Base-by-base conservation (phyloP, 129 eudicot species). In the Lactuca sativa region DNA sequence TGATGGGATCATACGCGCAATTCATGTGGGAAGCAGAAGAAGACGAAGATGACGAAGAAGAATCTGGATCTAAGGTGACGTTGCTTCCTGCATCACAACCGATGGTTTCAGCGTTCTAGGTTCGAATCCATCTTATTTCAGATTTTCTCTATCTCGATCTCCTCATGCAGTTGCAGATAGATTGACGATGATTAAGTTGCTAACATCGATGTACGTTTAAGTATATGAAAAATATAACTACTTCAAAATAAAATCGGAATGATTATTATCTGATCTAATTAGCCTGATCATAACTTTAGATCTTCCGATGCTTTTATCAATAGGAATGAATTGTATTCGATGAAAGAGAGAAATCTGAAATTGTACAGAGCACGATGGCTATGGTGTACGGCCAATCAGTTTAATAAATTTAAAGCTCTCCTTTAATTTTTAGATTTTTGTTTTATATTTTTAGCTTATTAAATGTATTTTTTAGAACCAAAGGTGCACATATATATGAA, bases 21-120 rank as follows among this genome's bases (percentile, higher is more conserved):
- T 89, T 89, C 53, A 71, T 86, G 82, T 89, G 96, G 96, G 96
- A 89, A 66, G 82, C 83, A 0, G 96, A 81, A 38, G 96, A 86
- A 0, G 88, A 84, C 0, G 87, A 85, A 40, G 82, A 78, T 16
- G 85, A 71, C 21, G 79, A 76, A 55, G 71, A 71, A 25, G 49
- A 40, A 17, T 41, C 41, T 8, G 85, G 49, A 73, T 44, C 49
- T 36, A 74, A 31, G 31, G 70, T 62, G 21, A 18, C 21, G 71
- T n/a, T 61, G 49, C 9, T 66, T 31, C 49, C 64, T 43, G 64
- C 18, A 15, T 25, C 30, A 6, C 64, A 78, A 49, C 67, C 83
- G 38, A 73, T 78, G 83, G 85, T 78, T 53, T 83, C 74, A 64
- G 85, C 83, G 76, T 85, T 69, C 62, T 83, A 69, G 49, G 47